phyloP scores from a whole-genome alignment of 169 alveolate genomes.

The Blepharisma undulans region DNA sequence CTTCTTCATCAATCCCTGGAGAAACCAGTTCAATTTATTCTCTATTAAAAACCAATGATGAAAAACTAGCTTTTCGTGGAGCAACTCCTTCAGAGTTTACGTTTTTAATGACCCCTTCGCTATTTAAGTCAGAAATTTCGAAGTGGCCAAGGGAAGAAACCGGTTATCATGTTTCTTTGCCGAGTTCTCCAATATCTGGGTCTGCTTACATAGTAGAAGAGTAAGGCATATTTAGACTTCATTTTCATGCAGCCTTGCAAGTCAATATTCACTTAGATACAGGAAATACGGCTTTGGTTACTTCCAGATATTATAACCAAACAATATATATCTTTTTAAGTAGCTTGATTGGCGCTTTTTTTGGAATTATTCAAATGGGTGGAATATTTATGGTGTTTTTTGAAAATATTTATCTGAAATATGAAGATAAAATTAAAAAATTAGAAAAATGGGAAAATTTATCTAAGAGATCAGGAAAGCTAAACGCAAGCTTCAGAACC shows the following conservation, averaged over 20 bases:
- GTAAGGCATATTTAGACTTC: background rate
- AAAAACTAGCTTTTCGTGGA: background rate
- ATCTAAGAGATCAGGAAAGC: background rate
- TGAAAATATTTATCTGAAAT: background rate
- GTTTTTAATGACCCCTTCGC: background rate
- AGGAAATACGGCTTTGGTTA: background rate
- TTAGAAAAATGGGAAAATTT: background rate
- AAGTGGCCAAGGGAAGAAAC: background rate
- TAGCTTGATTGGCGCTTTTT: background rate
- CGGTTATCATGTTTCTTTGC: background rate
- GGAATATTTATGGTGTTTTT: background rate
- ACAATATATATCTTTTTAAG: background rate
- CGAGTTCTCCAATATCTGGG: background rate
- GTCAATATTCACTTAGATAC: background rate
- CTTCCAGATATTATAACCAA: background rate
- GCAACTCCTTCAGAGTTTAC: constrained; percentile 2
- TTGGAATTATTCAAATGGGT: background rate
- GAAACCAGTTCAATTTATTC: background rate
- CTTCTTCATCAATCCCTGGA: background rate
- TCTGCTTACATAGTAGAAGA: background rate
- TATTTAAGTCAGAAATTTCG: background rate
- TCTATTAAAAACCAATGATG: background rate
- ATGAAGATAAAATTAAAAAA: background rate
- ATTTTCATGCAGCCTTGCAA: background rate
- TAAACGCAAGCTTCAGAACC: background rate